Evolutionary conservation across 768 basidiomycete species (phyloP), one percentile per base, ranked within the genome.

Genomic region (Dacryopinax spathularia): DNA sequence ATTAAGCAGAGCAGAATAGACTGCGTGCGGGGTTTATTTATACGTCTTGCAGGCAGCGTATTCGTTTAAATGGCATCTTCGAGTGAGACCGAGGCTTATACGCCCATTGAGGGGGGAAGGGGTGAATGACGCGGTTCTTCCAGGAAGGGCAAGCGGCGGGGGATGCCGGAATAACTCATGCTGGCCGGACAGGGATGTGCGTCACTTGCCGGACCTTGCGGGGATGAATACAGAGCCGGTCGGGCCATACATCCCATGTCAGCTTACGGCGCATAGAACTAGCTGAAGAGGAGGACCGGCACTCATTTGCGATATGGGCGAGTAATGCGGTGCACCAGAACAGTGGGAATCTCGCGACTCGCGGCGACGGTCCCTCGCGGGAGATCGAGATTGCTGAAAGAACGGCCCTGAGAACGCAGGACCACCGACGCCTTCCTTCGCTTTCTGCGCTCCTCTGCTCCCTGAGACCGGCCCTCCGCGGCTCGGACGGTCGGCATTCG

Each of bases 1-100:
- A 27, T 56, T 56, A 56, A 56, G 22, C 48, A 56, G 48, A 56
- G 6, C 48, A 56, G 48, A 56, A 56, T 56, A 56, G 48, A 44
- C 48, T 22, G 48, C 5, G 25, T 56, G 48, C 25, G 48, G 48
- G 22, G 48, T 6, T 10, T 56, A 56, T 56, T 56, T 56, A 56
- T 56, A 31, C 48, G 31, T 27, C 48, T 15, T 10, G 13, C 10
- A 7, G 43, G 13, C 43, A 44, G 12, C 22, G 13, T 44, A 9
- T 9, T 44, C 43, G 43, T 12, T 9, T 13, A 20, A 22, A 12
- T 7, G 13, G 43, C 43, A 22, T 44, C 13, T n/a, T 37, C 36
- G 36, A n/a, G 36, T 10, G 10, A n/a, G 36, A n/a, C 36, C 36
- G 36, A 37, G 36, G 36, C n/a, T 37, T 37, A 37, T 37, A 37